These are phyloP conservation scores for Fusarium xyrophilum DNA, from an alignment of 2,329 filamentous ascomycete species.

Conservation along the genomic window DNA sequence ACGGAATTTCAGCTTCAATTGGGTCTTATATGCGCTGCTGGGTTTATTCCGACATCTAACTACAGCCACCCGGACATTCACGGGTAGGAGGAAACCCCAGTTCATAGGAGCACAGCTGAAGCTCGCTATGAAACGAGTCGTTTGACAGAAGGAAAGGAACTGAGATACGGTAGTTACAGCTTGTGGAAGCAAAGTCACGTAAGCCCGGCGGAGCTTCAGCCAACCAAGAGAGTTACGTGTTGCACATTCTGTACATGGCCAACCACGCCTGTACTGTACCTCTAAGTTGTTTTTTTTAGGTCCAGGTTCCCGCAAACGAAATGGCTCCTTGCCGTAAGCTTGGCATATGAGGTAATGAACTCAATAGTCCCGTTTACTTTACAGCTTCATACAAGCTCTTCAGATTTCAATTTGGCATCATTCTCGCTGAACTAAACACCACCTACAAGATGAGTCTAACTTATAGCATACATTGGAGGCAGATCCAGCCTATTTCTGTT, in stretches of 20 bases:
- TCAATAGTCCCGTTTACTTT: constrained; percentile 25
- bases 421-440: background rate
- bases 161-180: background rate
- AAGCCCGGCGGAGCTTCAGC: constrained; percentile 10
- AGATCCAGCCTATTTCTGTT: background rate
- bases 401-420: background rate
- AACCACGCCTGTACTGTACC: background rate
- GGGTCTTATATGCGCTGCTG: constrained; percentile 1
- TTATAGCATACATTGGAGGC: background rate
- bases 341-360: constrained; percentile 21
- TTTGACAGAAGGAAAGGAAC: background rate
- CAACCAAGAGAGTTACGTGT: constrained; percentile 21
- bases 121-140: background rate
- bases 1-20: background rate
- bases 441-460: background rate
- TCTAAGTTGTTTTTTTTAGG: background rate
- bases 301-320: background rate
- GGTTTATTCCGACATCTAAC: background rate
- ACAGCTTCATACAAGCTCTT: constrained; percentile 11
- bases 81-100: constrained; percentile 1
- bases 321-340: constrained; percentile 27
- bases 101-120: background rate
- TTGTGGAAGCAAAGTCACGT: background rate
- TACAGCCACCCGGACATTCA: constrained; percentile 15
- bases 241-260: background rate